These are phyloP conservation scores for Phytophthora pistaciae DNA, from an alignment of 352 stramenopile genomes.

Conservation along the genomic window DNA sequence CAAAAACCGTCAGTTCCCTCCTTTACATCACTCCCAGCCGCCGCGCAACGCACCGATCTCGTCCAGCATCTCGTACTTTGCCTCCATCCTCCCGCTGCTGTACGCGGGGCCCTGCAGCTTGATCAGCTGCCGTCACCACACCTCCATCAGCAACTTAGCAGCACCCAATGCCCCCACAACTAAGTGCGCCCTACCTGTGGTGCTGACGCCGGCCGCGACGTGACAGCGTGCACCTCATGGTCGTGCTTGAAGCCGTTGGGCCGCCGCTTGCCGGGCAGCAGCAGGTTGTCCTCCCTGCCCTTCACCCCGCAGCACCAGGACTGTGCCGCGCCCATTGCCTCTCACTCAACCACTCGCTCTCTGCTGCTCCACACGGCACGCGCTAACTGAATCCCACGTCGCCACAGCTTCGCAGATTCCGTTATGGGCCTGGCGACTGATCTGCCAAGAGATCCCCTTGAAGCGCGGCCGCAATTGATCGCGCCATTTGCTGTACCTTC, in stretches of 20 bases:
- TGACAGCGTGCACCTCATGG: slow-evolving; percentile 33
- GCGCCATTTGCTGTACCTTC: slow-evolving; percentile 6
- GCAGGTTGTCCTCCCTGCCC: slow-evolving; percentile 39
- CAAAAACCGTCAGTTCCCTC: not conserved
- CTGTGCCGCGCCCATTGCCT: slow-evolving; percentile 47
- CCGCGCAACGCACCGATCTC: slow-evolving; percentile 73
- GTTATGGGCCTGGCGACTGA: slow-evolving; percentile 21
- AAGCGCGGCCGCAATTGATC: slow-evolving; percentile 15
- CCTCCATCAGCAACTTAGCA: not conserved
- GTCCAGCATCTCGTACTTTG: slow-evolving; percentile 85
- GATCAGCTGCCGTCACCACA: slow-evolving; percentile 56
- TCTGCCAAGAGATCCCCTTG: slow-evolving; percentile 18
- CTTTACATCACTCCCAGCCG: not conserved
- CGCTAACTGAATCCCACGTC: not conserved
- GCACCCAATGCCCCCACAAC: too few species aligned
- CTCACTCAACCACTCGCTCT: slow-evolving; percentile 4
- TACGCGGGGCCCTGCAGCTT: slow-evolving; percentile 77
- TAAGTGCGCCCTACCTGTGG: slow-evolving; percentile 35
- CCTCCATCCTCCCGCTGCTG: slow-evolving; percentile 75
- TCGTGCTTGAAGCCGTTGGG: slow-evolving; percentile 54
- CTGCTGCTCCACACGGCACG: not conserved
- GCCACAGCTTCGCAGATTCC: slow-evolving; percentile 21
- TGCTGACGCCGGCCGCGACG: slow-evolving; percentile 36
- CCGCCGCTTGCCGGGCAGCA: slow-evolving; percentile 56
- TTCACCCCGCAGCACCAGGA: slow-evolving; percentile 68